Base-by-base conservation (phyloP, 2,329 filamentous ascomycete genomes). In the Colletotrichum sp. region DNA sequence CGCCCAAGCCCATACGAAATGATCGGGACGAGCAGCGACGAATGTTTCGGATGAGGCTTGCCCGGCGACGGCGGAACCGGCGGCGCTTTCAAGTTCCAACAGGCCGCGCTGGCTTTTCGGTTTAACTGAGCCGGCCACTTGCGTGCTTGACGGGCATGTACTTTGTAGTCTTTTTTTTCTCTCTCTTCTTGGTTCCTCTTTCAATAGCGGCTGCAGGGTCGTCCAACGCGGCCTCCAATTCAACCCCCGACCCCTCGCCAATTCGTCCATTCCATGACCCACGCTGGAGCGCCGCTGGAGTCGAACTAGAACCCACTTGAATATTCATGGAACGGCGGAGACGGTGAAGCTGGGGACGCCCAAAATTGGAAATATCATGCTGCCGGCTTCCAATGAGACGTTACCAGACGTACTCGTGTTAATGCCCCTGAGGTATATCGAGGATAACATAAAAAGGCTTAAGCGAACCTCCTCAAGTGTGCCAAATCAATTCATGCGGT, bases 191-290 rank as follows among this genome's bases (percentile, higher is more conserved):
- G 55, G 55, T 32, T 68, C 63, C 44, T 64, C 70, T 70, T 75
- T 72, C 75, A 77, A 77, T 75, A 71, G 71, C 67, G 71, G 65
- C 71, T 77, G 71, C 71, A 75, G 60, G 75, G 75, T 69, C 75
- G 34, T 75, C 49, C 66, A 36, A 28, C 39, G 60, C 55, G 44
- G 59, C 30, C 64, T 68, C 67, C 44, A 65, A 32, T 64, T 24
- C 44, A 49, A 44, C 21, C 70, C 57, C 64, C 62, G 28, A 64
- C 32, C 39, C 28, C 66, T 75, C 32, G 69, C 57, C 55, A 44
- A 69, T 69, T 69, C 34, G 66, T 34, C 71, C 65, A 55, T 49
- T 49, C 57, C 66, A 60, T 49, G 75, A 75, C 66, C 75, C 75
- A 75, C 59, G 49, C 59, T 57, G 55, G 71, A 26, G 71, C 34